These are phyloP conservation scores for Lasiodiplodia sp. DNA, from an alignment of 2,329 filamentous ascomycete species.

Conservation along the genomic window DNA sequence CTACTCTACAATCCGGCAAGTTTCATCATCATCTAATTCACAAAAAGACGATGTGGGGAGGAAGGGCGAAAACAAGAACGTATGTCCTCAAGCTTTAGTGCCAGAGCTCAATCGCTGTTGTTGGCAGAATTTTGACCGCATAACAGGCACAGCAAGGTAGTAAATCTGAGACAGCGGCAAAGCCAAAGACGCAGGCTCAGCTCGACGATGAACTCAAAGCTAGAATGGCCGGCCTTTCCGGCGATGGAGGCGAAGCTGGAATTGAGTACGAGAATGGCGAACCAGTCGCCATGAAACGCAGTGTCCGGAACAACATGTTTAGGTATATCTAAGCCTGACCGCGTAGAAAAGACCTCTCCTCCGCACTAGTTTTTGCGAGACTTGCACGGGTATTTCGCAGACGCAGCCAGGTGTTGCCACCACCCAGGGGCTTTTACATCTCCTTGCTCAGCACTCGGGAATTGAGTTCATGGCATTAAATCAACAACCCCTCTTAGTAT, in stretches of 20 bases:
- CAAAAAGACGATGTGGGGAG: background rate
- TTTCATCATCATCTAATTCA: background rate
- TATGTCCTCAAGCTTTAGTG: background rate
- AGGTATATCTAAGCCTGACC: conserved; percentile 63
- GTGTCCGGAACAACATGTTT: conserved; percentile 81
- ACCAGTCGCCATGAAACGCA: conserved; percentile 74
- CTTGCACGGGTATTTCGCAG: background rate
- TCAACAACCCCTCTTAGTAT: background rate
- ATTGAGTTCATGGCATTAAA: background rate
- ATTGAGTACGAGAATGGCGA: conserved; percentile 79
- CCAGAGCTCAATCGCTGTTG: background rate
- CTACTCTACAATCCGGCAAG: background rate
- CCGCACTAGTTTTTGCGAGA: background rate
- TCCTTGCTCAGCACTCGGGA: background rate
- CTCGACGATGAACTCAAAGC: conserved; percentile 70
- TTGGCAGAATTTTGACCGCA: background rate
- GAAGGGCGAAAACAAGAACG: background rate
- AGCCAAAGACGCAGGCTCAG: conserved; percentile 55
- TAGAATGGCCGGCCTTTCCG: conserved; percentile 71
- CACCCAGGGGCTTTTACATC: background rate
- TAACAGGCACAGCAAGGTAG: background rate
- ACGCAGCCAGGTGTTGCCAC: background rate
- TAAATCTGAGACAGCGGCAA: conserved; percentile 4
- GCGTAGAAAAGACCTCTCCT: background rate
- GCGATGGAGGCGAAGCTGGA: conserved; percentile 74